phyloP scores from a whole-genome alignment of 2,329 filamentous ascomycete genomes.

The Diaporthe batatas region DNA sequence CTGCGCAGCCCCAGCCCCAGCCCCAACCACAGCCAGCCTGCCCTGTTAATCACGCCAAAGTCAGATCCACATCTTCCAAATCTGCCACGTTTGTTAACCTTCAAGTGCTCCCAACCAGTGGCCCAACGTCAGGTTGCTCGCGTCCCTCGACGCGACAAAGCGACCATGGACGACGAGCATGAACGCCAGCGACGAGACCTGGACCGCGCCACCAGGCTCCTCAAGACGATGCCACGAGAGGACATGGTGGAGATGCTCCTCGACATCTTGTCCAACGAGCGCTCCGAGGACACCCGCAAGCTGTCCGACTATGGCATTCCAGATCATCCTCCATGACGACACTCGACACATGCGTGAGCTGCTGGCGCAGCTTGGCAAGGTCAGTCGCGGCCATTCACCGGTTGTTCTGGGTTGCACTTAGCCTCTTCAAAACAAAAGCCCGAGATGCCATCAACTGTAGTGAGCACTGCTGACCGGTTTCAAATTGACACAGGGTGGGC shows the following conservation, averaged over 20 bases:
- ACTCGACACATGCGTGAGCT: neutral
- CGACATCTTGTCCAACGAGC: neutral
- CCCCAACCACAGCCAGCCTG: neutral
- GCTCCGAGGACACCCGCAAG: conserved; percentile 8
- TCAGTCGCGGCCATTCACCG: neutral
- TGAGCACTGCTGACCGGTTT: neutral
- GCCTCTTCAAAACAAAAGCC: neutral
- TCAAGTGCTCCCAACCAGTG: neutral
- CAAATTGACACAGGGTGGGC: neutral
- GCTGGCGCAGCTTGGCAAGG: conserved; percentile 9
- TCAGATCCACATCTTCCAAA: neutral
- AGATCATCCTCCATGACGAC: conserved; percentile 10
- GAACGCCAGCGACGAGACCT: conserved; percentile 4
- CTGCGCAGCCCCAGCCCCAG: neutral
- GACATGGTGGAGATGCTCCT: neutral
- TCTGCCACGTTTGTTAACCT: too few relatives aligned
- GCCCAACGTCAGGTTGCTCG: neutral
- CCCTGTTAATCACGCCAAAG: neutral
- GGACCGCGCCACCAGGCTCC: neutral
- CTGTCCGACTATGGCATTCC: conserved; percentile 4
- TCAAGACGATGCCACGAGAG: neutral
- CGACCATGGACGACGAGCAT: neutral
- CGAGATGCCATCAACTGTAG: fast-evolving
- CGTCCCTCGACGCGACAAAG: too few relatives aligned
- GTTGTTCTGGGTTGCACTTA: too few relatives aligned